phyloP scores from a whole-genome alignment of 768 basidiomycete species.

The Russula lepida region DNA sequence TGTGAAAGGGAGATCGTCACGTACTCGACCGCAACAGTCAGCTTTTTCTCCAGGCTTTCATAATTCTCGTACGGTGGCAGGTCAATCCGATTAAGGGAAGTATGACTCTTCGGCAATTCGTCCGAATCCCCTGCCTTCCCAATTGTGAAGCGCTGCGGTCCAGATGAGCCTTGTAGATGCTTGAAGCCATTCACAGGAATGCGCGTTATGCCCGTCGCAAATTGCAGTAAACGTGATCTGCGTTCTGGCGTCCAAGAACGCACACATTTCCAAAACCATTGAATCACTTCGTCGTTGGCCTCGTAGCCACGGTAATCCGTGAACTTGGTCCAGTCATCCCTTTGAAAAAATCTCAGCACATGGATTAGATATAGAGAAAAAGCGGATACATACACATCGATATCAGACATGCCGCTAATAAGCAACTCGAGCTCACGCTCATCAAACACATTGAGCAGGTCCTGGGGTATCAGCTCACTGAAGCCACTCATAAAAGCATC shows the following conservation, averaged over 20 bases:
- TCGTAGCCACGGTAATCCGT: slow-evolving; percentile 98
- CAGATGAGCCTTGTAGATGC: slow-evolving; percentile 97
- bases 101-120: slow-evolving; percentile 92
- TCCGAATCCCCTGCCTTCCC: slow-evolving; percentile 97
- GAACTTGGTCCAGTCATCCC: slow-evolving; percentile 98
- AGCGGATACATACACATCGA: slow-evolving; percentile 72
- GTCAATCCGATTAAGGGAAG: slow-evolving; percentile 96
- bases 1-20: slow-evolving; percentile 32
- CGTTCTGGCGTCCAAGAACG: slow-evolving; percentile 97
- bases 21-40: slow-evolving; percentile 89
- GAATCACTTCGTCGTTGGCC: slow-evolving; percentile 90
- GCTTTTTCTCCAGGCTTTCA: slow-evolving; percentile 86
- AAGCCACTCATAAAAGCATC: slow-evolving; percentile 99
- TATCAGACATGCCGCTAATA: slow-evolving; percentile 99
- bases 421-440: slow-evolving; percentile 95
- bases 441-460: slow-evolving; percentile 96
- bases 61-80: slow-evolving; percentile 96
- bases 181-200: slow-evolving; percentile 99
- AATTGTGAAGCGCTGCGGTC: slow-evolving; percentile 93
- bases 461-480: slow-evolving; percentile 97
- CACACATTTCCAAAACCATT: slow-evolving; percentile 99
- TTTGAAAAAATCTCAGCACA: slow-evolving; percentile 24
- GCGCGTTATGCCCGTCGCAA: slow-evolving; percentile 93
- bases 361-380: not conserved
- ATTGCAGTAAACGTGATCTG: slow-evolving; percentile 92